Evolutionary conservation across 768 basidiomycete genomes (phyloP).

Genomic region (Tephrocybe sp.): DNA sequence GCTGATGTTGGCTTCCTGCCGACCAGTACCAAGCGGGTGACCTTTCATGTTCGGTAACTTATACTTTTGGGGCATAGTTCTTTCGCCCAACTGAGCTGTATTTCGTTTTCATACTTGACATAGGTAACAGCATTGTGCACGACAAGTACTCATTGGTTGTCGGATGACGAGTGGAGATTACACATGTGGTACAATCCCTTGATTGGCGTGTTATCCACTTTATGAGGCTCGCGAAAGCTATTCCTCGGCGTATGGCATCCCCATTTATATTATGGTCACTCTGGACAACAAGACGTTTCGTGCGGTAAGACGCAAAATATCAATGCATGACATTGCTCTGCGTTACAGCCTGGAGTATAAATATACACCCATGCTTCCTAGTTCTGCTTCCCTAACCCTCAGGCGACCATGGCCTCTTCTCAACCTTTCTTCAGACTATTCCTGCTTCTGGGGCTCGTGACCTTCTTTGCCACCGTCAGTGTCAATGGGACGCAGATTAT

Average conservation of each 20-base stretch:
- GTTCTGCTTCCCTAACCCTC: background rate
- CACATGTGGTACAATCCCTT: slow-evolving; percentile 15
- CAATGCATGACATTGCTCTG: slow-evolving; percentile 3
- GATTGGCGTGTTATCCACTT: slow-evolving; percentile 5
- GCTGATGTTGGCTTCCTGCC: background rate
- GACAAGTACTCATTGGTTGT: background rate
- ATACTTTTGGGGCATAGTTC: background rate
- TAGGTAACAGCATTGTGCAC: background rate
- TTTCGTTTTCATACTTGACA: background rate
- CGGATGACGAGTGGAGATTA: background rate
- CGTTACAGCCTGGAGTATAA: slow-evolving; percentile 15
- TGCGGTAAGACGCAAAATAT: slow-evolving; percentile 7
- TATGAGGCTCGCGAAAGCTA: background rate
- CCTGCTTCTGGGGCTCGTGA: slow-evolving; percentile 24
- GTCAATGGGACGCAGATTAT: slow-evolving; percentile 51
- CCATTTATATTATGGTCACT: slow-evolving; percentile 16
- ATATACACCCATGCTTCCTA: background rate
- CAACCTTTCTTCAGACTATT: slow-evolving; percentile 22
- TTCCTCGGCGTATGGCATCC: slow-evolving; percentile 2
- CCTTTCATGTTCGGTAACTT: background rate
- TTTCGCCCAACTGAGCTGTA: background rate
- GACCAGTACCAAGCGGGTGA: background rate
- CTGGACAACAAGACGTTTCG: slow-evolving; percentile 11
- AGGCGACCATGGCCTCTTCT: slow-evolving; percentile 10
- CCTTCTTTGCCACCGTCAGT: slow-evolving; percentile 19